These are phyloP conservation scores for Russula ochroleuca DNA, from an alignment of 768 basidiomycete species.

Conservation along the genomic window DNA sequence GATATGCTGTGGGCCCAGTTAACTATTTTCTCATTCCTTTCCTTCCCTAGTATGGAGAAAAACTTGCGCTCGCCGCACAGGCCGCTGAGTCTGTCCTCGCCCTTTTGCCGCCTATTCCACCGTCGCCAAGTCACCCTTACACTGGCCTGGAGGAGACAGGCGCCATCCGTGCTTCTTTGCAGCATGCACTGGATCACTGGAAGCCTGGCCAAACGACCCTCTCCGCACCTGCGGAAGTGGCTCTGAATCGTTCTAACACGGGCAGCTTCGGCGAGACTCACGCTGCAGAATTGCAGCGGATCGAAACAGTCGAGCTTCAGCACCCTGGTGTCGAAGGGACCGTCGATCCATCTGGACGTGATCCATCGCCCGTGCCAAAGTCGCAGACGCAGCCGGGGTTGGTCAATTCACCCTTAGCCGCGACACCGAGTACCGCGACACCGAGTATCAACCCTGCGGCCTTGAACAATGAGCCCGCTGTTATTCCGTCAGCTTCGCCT, in stretches of 20 bases:
- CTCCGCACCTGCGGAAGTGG: constrained; percentile 40
- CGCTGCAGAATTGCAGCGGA: constrained; percentile 62
- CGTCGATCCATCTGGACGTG: constrained; percentile 13
- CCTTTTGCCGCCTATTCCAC: constrained; percentile 65
- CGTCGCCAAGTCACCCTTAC: constrained; percentile 53
- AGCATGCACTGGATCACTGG: constrained; percentile 75
- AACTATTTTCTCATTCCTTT: constrained; percentile 16
- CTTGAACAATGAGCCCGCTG: constrained; percentile 34
- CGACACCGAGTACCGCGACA: no score
- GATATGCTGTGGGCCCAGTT: background rate
- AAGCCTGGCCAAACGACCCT: constrained; percentile 56
- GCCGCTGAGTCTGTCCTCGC: constrained; percentile 59
- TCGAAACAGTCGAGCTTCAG: constrained; percentile 37
- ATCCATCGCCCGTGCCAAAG: background rate
- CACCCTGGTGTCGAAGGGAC: constrained; percentile 30
- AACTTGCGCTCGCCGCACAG: constrained; percentile 68
- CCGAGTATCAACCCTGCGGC: constrained; percentile 31
- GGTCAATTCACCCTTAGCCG: constrained; percentile 34
- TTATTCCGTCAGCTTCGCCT: constrained; percentile 27
- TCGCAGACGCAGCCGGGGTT: constrained; percentile 21
- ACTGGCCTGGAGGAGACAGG: constrained; percentile 59
- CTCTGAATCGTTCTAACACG: constrained; percentile 67
- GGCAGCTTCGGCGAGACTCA: constrained; percentile 84
- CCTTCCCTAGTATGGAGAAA: constrained; percentile 66
- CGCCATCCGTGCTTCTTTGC: constrained; percentile 66